phyloP scores from a whole-genome alignment of 352 stramenopile species.

The Pythium aristosporum region DNA sequence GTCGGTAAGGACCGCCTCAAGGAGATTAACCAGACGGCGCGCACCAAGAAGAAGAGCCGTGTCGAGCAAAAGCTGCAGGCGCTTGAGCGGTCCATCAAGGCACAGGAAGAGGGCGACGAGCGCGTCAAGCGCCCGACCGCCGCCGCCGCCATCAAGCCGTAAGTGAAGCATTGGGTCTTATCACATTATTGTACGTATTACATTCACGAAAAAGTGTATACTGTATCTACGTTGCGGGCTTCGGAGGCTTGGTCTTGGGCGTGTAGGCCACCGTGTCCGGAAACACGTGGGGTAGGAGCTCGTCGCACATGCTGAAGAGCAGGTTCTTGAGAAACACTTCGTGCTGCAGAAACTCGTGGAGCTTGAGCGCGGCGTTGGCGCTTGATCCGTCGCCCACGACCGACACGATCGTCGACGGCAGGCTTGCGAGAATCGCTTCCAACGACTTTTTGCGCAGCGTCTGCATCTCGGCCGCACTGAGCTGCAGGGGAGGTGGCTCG shows the following conservation, averaged over 20 bases:
- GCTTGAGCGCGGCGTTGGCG: slow-evolving; percentile 74
- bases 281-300: slow-evolving; percentile 77
- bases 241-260: slow-evolving; percentile 28
- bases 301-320: slow-evolving; percentile 75
- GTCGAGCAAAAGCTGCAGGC: slow-evolving; percentile 79
- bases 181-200: slow-evolving; percentile 14
- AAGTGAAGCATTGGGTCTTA: background rate
- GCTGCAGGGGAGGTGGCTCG: slow-evolving; percentile 10
- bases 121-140: slow-evolving; percentile 29
- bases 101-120: slow-evolving; percentile 65
- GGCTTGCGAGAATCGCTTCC: slow-evolving; percentile 67
- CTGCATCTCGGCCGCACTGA: slow-evolving; percentile 45
- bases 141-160: slow-evolving; percentile 25
- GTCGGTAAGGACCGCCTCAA: slow-evolving; percentile 82
- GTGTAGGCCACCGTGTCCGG: slow-evolving; percentile 58
- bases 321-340: slow-evolving; percentile 88
- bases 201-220: background rate
- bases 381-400: slow-evolving; percentile 77
- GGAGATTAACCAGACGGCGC: slow-evolving; percentile 78
- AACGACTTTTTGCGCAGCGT: slow-evolving; percentile 59
- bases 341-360: slow-evolving; percentile 87
- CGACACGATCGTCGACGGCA: slow-evolving; percentile 68
- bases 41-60: slow-evolving; percentile 85
- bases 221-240: background rate
- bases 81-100: slow-evolving; percentile 77